Percentiles rank a stretch among this genome's conserved stretches.
These are phyloP conservation scores for Panus rudis DNA, from an alignment of 768 basidiomycete genomes.

Conservation along the genomic window DNA sequence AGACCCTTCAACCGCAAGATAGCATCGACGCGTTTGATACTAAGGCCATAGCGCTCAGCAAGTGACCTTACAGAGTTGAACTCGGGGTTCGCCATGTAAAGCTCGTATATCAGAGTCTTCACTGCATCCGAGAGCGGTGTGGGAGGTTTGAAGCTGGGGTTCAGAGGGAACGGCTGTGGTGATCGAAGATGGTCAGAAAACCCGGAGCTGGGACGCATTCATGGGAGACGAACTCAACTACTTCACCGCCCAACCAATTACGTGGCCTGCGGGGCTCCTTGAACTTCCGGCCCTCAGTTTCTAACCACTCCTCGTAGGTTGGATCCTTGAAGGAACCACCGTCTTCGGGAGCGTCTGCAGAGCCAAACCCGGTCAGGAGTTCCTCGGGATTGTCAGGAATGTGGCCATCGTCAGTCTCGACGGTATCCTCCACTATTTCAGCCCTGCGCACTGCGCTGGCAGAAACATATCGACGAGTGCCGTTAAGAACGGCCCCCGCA, in stretches of 20 bases:
- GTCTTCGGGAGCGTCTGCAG: conserved; percentile 4
- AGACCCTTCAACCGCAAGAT: conserved; percentile 77
- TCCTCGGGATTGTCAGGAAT: conserved; percentile 21
- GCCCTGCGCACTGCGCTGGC: conserved; percentile 7
- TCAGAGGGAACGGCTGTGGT: conserved; percentile 87
- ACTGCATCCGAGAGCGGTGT: conserved; percentile 61
- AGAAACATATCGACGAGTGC: conserved; percentile 4
- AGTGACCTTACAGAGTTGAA: conserved; percentile 51
- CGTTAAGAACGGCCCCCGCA: conserved; percentile 1
- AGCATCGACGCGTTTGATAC: conserved; percentile 76
- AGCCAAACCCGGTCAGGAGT: neutral
- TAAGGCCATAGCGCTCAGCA: conserved; percentile 55
- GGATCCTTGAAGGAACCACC: conserved; percentile 9
- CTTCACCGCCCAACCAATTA: conserved; percentile 56
- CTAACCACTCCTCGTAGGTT: conserved; percentile 30
- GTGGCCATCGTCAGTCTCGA: conserved; percentile 12
- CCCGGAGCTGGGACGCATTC: conserved; percentile 5
- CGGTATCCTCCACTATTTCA: conserved; percentile 5
- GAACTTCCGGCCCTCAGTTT: conserved; percentile 34
- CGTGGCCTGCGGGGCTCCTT: conserved; percentile 37
- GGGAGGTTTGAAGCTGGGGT: conserved; percentile 77
- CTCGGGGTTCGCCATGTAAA: conserved; percentile 53
- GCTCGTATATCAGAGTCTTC: conserved; percentile 49
- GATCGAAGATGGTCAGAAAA: conserved; percentile 1
- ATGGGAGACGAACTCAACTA: conserved; percentile 36